Percentiles rank a stretch among this genome's conserved stretches.
Conservation (phyloP, 2,329 filamentous ascomycete species). For the Phialophora tarda region DNA sequence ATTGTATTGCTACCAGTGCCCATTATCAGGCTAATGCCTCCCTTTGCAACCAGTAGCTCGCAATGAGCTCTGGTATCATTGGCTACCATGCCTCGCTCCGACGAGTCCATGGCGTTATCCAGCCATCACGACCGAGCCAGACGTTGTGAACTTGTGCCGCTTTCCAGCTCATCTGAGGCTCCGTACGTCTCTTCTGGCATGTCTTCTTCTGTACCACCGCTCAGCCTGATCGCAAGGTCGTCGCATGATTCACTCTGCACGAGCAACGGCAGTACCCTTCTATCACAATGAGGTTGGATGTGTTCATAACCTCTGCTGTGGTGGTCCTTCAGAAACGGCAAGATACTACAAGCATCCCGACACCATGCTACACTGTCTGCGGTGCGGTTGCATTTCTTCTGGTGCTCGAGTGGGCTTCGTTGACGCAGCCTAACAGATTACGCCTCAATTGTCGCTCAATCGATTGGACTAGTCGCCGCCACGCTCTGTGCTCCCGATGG, state of each 20-base stretch:
- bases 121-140: not conserved
- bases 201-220: not conserved
- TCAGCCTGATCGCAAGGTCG: not conserved
- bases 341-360: not conserved
- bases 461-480: not conserved
- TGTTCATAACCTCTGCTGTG: not conserved
- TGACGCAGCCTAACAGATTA: not conserved
- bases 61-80: not conserved
- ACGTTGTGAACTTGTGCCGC: not conserved
- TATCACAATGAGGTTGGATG: not conserved
- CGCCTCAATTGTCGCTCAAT: not conserved
- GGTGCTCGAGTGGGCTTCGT: not conserved
- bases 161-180: not conserved
- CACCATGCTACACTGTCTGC: not conserved
- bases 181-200: not conserved
- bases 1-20: not conserved
- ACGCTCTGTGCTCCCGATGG: not conserved
- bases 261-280: not conserved
- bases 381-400: not conserved
- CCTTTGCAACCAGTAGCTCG: not conserved
- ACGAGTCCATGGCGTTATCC: not conserved
- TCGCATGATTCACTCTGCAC: not conserved
- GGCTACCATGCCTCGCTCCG: not conserved
- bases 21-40: not conserved
- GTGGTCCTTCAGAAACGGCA: constrained; percentile 1